A percentile compares a stretch with the other conserved stretches of the same genome.
phyloP scores from a whole-genome alignment of 176 grass and related monocot species.

The Avena insularis region DNA sequence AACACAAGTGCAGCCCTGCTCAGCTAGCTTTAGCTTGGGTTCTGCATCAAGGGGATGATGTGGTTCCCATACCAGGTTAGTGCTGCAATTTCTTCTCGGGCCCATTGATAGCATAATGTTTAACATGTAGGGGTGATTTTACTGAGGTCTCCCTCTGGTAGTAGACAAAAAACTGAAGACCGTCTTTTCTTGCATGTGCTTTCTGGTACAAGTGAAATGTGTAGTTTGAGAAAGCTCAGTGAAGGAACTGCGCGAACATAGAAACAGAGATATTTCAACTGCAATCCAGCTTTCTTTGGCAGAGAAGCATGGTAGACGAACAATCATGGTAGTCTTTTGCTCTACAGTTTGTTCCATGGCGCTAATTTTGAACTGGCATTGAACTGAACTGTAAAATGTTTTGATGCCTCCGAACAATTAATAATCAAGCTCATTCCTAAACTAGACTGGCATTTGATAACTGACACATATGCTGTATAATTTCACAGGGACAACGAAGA shows the following conservation, averaged over 20 bases:
- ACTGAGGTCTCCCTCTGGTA: not conserved
- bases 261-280: not conserved
- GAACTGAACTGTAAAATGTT: not conserved
- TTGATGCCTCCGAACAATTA: not conserved
- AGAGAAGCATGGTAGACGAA: not conserved
- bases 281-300: not conserved
- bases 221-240: not conserved
- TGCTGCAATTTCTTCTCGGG: not conserved
- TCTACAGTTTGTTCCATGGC: not conserved
- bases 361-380: not conserved
- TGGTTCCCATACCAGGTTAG: conserved; percentile 81
- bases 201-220: not conserved
- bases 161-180: not conserved
- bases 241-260: not conserved
- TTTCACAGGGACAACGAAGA: conserved; percentile 75
- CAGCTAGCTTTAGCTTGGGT: conserved; percentile 84
- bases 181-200: not conserved
- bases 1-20: conserved; percentile 65
- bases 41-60: conserved; percentile 70
- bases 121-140: not conserved
- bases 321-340: not conserved
- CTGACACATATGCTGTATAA: conserved; percentile 10
- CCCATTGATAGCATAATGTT: not conserved
- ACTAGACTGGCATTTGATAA: conserved; percentile 21
- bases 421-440: not conserved